phyloP scores from a whole-genome alignment of 2,329 filamentous ascomycete species.

The Pseudogymnoascus sp. region DNA sequence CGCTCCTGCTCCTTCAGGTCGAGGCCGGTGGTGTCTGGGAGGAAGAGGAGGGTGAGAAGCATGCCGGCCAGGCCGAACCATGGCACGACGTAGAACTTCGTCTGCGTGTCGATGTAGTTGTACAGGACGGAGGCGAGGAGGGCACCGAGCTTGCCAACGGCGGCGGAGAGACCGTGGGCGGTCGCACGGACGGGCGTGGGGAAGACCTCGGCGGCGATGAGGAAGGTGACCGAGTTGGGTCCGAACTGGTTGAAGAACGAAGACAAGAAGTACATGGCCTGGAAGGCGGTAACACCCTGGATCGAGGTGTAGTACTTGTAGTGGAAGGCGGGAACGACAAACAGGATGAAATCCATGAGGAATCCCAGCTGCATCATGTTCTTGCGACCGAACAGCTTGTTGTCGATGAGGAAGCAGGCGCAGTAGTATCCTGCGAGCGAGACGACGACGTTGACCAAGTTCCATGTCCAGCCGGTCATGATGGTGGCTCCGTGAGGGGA shows the following conservation, averaged over 20 bases:
- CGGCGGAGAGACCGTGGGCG: conserved; percentile 91
- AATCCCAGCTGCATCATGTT: conserved; percentile 96
- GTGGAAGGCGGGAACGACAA: conserved; percentile 83
- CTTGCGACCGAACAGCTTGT: conserved; percentile 94
- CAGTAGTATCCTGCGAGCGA: conserved; percentile 84
- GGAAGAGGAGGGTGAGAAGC: conserved; percentile 73
- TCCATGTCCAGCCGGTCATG: conserved; percentile 87
- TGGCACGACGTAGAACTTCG: conserved; percentile 85
- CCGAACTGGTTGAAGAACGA: conserved; percentile 99
- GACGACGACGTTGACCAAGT: conserved; percentile 82
- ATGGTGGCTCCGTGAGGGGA: conserved; percentile 57
- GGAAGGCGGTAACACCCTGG: conserved; percentile 75
- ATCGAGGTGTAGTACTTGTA: conserved; percentile 73
- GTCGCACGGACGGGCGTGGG: conserved; percentile 88
- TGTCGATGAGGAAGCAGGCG: conserved; percentile 83
- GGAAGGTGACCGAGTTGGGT: conserved; percentile 95
- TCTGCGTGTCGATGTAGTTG: conserved; percentile 84
- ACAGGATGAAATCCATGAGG: conserved; percentile 86
- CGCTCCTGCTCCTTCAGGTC: conserved; percentile 97
- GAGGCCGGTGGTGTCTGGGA: conserved; percentile 94
- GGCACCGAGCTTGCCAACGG: conserved; percentile 80
- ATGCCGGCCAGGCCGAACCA: conserved; percentile 92
- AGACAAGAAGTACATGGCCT: conserved; percentile 96
- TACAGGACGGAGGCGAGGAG: conserved; percentile 82
- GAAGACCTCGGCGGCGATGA: conserved; percentile 93